Base-by-base conservation (phyloP, 495 filamentous ascomycete species). In the Annulohypoxylon nitens region DNA sequence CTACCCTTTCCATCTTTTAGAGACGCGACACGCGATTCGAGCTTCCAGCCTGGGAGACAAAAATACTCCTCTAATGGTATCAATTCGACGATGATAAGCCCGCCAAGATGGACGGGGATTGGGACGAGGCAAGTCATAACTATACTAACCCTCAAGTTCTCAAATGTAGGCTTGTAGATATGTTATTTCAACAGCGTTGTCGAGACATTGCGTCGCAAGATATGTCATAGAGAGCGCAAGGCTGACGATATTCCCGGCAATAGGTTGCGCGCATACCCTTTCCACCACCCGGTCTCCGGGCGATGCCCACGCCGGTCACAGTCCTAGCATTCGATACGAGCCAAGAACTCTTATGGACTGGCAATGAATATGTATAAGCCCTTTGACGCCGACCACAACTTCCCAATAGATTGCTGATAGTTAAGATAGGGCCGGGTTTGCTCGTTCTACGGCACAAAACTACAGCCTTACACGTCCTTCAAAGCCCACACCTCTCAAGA, bases 341-440 rank as follows among this genome's bases (percentile, higher is more conserved):
- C 48, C 90, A 95, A 78, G 96, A 98, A 80, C 87, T 98, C 34
- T 79, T 98, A 69, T 99, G 97, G 96, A 87, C 89, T 9, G 96
- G 96, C 11, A 95, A 94, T 80, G 92, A 94, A 83, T 92, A 89
- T 85, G 94, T 97, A 83, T 82, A 90, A 76, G 43, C 33, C n/a
- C n/a, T 25, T 51, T 34, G 5, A 16, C 10, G 6, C 66, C 11
- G 12, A 43, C 23, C 10, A 16, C 16, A 72, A 50, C 71, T 58
- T 36, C n/a, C 8, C 53, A 37, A 61, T 4, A 18, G 25, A 12
- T 4, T 33, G 34, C 34, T 48, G 11, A 64, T 50, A 37, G 39
- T n/a, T 51, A 50, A 16, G 63, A 26, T 75, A 97, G 93, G 93
- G 95, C 58, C 89, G 93, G 74, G 87, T 98, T 37, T 89, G 86